A percentile compares a stretch with the other conserved stretches of the same genome.
phyloP scores from a whole-genome alignment of 1,284 basidiomycete genomes.

The Trichosporon asahii region DNA sequence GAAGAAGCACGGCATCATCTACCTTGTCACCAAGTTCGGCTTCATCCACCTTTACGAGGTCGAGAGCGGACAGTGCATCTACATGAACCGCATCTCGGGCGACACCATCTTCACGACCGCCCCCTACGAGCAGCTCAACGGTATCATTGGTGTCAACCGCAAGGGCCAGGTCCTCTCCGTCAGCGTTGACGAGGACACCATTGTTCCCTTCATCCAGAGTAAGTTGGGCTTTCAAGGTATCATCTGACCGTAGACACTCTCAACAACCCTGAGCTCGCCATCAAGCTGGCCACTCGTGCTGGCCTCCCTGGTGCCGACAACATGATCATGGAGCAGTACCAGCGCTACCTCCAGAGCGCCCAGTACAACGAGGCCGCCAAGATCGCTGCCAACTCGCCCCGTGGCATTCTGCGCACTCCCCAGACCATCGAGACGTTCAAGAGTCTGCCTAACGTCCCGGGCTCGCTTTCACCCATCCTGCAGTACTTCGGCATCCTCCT shows the following conservation, averaged over 20 bases:
- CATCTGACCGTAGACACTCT: conserved; percentile 61
- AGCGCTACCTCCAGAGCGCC: conserved; percentile 83
- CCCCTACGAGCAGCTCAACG: conserved; percentile 87
- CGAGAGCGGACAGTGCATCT: conserved; percentile 96
- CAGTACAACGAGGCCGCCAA: conserved; percentile 97
- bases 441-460: conserved; percentile 82
- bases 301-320: conserved; percentile 98
- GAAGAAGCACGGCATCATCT: conserved; percentile 93
- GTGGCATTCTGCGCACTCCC: conserved; percentile 90
- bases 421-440: conserved; percentile 99
- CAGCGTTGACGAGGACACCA: conserved; percentile 91
- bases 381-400: conserved; percentile 94
- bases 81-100: conserved; percentile 99
- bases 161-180: conserved; percentile 98
- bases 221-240: conserved; percentile 26
- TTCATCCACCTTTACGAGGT: conserved; percentile 99
- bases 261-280: conserved; percentile 96
- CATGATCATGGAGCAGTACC: conserved; percentile 93
- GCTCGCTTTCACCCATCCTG: conserved; percentile 90
- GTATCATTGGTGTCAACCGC: conserved; percentile 99
- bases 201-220: conserved; percentile 88
- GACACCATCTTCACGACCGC: conserved; percentile 99
- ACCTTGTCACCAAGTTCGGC: conserved; percentile 97
- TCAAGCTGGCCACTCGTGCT: conserved; percentile 96
- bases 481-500: conserved; percentile 98